Evolutionary conservation across 176 grass and related monocot species (phyloP).

Genomic region (Urochloa ruziziensis): DNA sequence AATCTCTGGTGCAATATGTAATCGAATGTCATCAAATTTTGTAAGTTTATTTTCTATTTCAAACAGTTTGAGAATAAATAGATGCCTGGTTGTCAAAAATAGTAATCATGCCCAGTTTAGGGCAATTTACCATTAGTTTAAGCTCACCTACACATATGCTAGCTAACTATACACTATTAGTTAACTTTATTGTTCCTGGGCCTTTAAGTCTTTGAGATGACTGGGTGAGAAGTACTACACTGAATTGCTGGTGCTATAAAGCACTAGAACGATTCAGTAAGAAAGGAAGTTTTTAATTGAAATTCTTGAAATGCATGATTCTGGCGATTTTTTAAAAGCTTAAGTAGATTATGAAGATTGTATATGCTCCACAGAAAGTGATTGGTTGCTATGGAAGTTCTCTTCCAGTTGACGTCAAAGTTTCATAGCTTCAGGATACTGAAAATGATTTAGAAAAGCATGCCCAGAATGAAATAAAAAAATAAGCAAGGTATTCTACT

Average conservation of each 20-base stretch:
- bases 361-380: neutral
- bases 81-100: neutral
- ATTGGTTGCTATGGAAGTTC: neutral
- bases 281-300: neutral
- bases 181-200: neutral
- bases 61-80: neutral
- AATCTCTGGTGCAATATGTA: neutral
- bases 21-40: neutral
- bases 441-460: neutral
- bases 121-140: neutral
- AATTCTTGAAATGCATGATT: neutral
- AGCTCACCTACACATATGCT: neutral
- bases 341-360: neutral
- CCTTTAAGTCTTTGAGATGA: neutral
- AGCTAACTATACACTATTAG: neutral
- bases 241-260: neutral
- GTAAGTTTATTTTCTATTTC: neutral
- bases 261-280: neutral
- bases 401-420: neutral
- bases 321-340: neutral
- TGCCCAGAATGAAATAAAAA: neutral
- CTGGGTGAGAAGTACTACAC: neutral
- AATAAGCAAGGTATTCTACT: neutral
- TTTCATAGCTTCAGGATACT: neutral
- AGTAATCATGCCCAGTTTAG: neutral